Evolutionary conservation across 2,329 filamentous ascomycete genomes (phyloP).

Genomic region (Parastagonospora avenae): DNA sequence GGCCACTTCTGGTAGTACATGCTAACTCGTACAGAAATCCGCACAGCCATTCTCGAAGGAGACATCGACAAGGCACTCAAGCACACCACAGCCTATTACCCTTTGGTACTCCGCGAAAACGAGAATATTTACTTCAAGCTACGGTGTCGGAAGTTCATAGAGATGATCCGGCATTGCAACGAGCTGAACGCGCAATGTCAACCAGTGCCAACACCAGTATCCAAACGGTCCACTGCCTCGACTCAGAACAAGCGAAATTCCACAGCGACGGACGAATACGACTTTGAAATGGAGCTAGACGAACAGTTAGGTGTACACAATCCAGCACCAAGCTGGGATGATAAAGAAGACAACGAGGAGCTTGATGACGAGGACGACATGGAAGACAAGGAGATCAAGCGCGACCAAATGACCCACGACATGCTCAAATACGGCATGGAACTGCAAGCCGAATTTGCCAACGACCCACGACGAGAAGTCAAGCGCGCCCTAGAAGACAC

Average conservation of each 20-base stretch:
- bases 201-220: conserved; percentile 28
- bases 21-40: conserved; percentile 69
- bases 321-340: conserved; percentile 30
- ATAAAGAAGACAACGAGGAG: conserved; percentile 44
- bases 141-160: conserved; percentile 89
- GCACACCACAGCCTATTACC: conserved; percentile 77
- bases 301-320: conserved; percentile 53
- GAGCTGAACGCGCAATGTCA: conserved; percentile 47
- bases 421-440: conserved; percentile 81
- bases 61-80: conserved; percentile 92
- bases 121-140: conserved; percentile 86
- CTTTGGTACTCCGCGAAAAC: conserved; percentile 77
- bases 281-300: conserved; percentile 64
- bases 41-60: conserved; percentile 84
- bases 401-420: conserved; percentile 63
- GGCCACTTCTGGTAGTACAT: neutral
- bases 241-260: conserved; percentile 42
- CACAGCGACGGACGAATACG: conserved; percentile 53
- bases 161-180: conserved; percentile 66
- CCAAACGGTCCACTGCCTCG: conserved; percentile 35
- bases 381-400: conserved; percentile 39
- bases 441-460: conserved; percentile 76
- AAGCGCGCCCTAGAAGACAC: conserved; percentile 79
- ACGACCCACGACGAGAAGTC: conserved; percentile 72
- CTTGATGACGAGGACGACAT: conserved; percentile 44